A percentile compares a stretch with the other conserved stretches of the same genome.
Conservation (phyloP, 352 stramenopile species). For the Phytophthora constricta region DNA sequence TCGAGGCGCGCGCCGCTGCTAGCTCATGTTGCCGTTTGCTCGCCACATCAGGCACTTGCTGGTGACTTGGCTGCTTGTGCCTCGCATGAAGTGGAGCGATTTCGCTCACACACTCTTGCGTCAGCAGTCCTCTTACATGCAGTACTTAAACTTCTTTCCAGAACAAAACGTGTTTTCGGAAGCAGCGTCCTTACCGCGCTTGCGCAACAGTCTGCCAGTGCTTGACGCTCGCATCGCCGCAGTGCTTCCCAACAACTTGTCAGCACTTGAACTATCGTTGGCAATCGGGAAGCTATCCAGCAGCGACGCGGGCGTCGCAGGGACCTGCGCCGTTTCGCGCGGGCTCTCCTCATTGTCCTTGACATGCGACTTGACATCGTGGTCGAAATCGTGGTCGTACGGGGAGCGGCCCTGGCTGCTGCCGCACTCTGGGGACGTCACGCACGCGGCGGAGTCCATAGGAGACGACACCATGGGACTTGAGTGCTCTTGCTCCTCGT, state of each 20-base stretch:
- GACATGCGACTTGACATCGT: constrained; percentile 64
- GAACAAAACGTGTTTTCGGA: constrained; percentile 57
- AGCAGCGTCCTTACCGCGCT: constrained; percentile 49
- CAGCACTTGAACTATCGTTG: constrained; percentile 82
- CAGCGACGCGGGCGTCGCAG: constrained; percentile 42
- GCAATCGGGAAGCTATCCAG: constrained; percentile 62
- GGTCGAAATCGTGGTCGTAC: constrained; percentile 79
- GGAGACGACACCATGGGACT: constrained; percentile 49
- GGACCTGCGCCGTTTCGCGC: constrained; percentile 53
- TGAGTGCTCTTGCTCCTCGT: constrained; percentile 51
- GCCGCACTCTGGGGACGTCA: constrained; percentile 79
- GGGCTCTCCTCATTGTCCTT: constrained; percentile 60
- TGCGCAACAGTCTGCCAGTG: constrained; percentile 43
- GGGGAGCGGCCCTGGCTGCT: constrained; percentile 72
- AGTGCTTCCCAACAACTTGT: constrained; percentile 67
- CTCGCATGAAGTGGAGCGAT: constrained; percentile 6
- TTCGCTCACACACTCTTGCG: constrained; percentile 29
- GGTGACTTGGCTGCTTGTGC: constrained; percentile 23
- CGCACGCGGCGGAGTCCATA: constrained; percentile 70
- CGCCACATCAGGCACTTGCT: constrained; percentile 13
- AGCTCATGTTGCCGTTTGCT: constrained; percentile 20
- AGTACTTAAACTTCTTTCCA: constrained; percentile 70
- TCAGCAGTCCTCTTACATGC: constrained; percentile 50
- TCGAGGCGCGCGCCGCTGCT: constrained; percentile 18
- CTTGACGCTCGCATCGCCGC: constrained; percentile 30